phyloP scores from a whole-genome alignment of 2,329 filamentous ascomycete genomes.

The Dactylellina haptotyla region DNA sequence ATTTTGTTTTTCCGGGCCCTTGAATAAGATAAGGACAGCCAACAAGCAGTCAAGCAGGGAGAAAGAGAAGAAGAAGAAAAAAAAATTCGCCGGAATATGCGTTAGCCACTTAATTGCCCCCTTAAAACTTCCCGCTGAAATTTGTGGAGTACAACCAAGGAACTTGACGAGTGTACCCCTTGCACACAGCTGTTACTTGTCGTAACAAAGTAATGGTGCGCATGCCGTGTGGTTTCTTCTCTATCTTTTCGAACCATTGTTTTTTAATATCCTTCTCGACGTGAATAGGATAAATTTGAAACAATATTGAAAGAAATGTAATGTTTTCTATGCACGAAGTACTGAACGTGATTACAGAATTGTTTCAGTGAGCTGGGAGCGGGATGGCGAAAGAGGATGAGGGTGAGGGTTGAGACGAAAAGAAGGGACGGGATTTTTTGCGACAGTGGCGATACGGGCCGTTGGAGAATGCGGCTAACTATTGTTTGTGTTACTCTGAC shows the following conservation, averaged over 20 bases:
- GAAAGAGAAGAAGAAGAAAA: conserved; percentile 7
- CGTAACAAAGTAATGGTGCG: too few relatives aligned
- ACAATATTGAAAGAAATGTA: too few relatives aligned
- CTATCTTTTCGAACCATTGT: too few relatives aligned
- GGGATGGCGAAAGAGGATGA: background rate
- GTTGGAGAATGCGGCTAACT: too few relatives aligned
- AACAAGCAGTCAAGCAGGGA: too few relatives aligned
- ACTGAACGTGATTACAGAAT: conserved; percentile 1
- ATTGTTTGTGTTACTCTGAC: background rate
- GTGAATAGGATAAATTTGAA: too few relatives aligned
- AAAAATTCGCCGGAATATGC: conserved; percentile 24
- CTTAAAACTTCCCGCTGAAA: conserved; percentile 8
- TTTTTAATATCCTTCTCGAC: too few relatives aligned
- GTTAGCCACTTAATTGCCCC: background rate
- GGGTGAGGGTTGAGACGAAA: too few relatives aligned
- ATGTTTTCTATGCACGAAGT: background rate
- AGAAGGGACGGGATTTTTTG: background rate
- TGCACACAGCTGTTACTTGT: background rate
- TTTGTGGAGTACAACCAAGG: background rate
- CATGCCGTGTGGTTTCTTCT: too few relatives aligned
- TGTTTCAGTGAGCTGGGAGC: background rate
- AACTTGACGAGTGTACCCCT: too few relatives aligned
- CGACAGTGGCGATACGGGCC: too few relatives aligned
- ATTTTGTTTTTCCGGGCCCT: background rate
- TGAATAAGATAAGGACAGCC: conserved; percentile 3